These are phyloP conservation scores for Verruconis gallopava DNA, from an alignment of 2,329 filamentous ascomycete species.

Conservation along the genomic window DNA sequence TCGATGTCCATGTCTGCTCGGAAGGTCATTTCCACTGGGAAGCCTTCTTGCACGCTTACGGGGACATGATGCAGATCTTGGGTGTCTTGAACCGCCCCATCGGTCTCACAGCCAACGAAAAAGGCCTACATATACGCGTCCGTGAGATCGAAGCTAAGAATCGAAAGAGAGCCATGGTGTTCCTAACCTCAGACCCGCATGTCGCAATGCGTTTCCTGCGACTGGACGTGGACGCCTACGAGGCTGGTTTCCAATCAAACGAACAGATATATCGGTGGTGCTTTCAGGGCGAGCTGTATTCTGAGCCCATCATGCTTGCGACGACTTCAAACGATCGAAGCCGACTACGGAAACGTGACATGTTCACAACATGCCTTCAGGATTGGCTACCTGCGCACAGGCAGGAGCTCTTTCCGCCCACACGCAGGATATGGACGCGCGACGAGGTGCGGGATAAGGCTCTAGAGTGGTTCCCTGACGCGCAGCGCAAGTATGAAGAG, in stretches of 20 bases:
- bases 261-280: slow-evolving; percentile 51
- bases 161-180: slow-evolving; percentile 33
- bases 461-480: neutral
- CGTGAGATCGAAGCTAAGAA: slow-evolving; percentile 51
- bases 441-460: slow-evolving; percentile 35
- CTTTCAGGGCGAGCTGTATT: slow-evolving; percentile 41
- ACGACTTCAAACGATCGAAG: slow-evolving; percentile 42
- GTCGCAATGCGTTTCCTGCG: slow-evolving; percentile 51
- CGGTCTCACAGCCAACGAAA: slow-evolving; percentile 53
- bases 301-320: slow-evolving; percentile 18
- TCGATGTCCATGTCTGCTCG: slow-evolving; percentile 51
- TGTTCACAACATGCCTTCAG: slow-evolving; percentile 49
- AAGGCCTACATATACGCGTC: slow-evolving; percentile 51
- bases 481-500: neutral
- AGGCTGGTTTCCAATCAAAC: slow-evolving; percentile 40
- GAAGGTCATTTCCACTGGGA: slow-evolving; percentile 42
- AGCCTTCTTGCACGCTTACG: slow-evolving; percentile 56
- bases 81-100: slow-evolving; percentile 50
- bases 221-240: slow-evolving; percentile 39
- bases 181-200: slow-evolving; percentile 45
- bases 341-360: slow-evolving; percentile 40
- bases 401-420: slow-evolving; percentile 19
- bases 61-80: slow-evolving; percentile 57
- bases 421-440: slow-evolving; percentile 20
- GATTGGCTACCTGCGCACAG: slow-evolving; percentile 47